These are phyloP conservation scores for Globisporangium radiosum DNA, from an alignment of 352 stramenopile species.

Conservation along the genomic window DNA sequence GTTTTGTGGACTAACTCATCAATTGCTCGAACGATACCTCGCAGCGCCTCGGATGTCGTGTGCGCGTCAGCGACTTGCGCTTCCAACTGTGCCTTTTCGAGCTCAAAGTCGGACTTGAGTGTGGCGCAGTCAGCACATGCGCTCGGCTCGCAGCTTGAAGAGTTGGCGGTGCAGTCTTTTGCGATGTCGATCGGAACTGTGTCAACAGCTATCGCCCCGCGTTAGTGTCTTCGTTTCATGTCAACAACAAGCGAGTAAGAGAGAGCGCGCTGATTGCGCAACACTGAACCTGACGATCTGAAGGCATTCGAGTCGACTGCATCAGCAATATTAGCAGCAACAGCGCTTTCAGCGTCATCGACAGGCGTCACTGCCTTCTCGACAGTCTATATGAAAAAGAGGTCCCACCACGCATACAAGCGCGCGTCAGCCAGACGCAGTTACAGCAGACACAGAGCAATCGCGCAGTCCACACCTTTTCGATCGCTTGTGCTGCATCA, in stretches of 20 bases:
- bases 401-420: no score
- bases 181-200: not conserved
- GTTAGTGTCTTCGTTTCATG: not conserved
- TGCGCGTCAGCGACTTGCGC: conserved; percentile 8
- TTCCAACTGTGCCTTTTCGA: conserved; percentile 3
- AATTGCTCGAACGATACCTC: conserved; percentile 3
- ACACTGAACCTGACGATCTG: no score
- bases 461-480: not conserved
- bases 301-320: no score
- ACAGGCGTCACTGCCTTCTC: no score
- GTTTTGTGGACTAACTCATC: no score
- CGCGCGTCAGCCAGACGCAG: no score
- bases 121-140: conserved; percentile 2
- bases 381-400: no score
- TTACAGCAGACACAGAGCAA: not conserved
- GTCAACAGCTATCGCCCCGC: not conserved
- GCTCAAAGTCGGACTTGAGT: conserved; percentile 3
- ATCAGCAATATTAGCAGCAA: no score
- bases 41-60: conserved; percentile 7
- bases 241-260: no score
- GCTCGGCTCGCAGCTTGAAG: not conserved
- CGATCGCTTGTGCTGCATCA: not conserved
- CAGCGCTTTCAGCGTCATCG: no score
- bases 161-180: not conserved
- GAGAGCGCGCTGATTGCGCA: no score